A percentile compares a stretch with the other conserved stretches of the same genome.
phyloP scores from a whole-genome alignment of 2,329 filamentous ascomycete species.

The Scedosporium dehoogii region DNA sequence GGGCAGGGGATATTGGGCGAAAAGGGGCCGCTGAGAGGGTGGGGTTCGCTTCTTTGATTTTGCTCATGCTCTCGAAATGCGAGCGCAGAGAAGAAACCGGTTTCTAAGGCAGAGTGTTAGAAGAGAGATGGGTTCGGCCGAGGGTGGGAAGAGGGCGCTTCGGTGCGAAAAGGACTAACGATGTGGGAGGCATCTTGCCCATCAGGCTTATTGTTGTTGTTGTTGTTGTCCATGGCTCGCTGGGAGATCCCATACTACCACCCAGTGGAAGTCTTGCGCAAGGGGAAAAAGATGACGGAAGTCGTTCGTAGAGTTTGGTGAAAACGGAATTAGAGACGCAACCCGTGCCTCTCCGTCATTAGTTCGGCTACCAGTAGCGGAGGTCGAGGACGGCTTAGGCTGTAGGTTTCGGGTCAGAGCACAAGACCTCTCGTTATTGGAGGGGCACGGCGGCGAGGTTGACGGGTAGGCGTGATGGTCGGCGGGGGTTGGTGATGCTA shows the following conservation, averaged over 20 bases:
- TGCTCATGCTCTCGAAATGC: slow-evolving; percentile 70
- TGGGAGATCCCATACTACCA: slow-evolving; percentile 9
- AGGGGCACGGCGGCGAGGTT: neutral
- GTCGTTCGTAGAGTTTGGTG: neutral
- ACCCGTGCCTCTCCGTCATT: no score
- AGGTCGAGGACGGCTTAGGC: neutral
- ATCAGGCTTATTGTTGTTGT: slow-evolving; percentile 25
- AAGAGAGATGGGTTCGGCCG: neutral
- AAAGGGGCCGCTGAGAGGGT: slow-evolving; percentile 15
- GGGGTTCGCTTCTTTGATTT: slow-evolving; percentile 27
- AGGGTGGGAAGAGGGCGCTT: neutral
- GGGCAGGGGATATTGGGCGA: slow-evolving; percentile 23
- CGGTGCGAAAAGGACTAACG: slow-evolving; percentile 32
- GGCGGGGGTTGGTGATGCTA: neutral
- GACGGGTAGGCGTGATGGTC: neutral
- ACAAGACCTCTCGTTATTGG: neutral
- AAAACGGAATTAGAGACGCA: neutral
- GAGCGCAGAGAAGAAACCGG: slow-evolving; percentile 74
- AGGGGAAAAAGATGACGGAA: neutral
- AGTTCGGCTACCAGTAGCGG: no score
- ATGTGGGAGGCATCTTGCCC: slow-evolving; percentile 70
- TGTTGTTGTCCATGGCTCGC: slow-evolving; percentile 9
- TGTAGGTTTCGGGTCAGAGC: neutral
- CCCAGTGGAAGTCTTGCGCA: neutral
- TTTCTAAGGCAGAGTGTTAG: slow-evolving; percentile 38